Conservation (phyloP, 345 rosid species). For the Brassica incana region DNA sequence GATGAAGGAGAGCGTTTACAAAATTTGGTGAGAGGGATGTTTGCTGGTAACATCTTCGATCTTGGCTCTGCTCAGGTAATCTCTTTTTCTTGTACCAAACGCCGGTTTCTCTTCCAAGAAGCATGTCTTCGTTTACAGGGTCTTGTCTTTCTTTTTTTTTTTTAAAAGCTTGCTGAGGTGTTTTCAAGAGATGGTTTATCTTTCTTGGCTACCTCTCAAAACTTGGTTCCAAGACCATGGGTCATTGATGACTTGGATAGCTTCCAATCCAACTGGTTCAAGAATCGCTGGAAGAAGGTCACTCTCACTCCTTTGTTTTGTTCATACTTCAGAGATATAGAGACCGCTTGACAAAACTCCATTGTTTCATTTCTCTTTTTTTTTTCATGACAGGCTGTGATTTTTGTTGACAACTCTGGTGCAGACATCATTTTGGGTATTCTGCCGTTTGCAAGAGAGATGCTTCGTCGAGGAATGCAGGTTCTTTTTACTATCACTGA, state of each 20-base stretch:
- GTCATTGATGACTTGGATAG: constrained; percentile 88
- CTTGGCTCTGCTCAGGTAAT: constrained; percentile 93
- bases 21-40: constrained; percentile 83
- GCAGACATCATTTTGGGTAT: constrained; percentile 96
- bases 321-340: not conserved
- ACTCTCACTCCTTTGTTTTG: constrained; percentile 21
- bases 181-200: constrained; percentile 95
- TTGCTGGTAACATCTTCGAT: constrained; percentile 97
- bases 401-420: constrained; percentile 98
- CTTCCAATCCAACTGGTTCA: constrained; percentile 75
- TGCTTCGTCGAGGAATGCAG: constrained; percentile 83
- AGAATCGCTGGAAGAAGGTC: constrained; percentile 93
- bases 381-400: constrained; percentile 65
- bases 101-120: not conserved
- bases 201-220: constrained; percentile 83
- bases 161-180: constrained; percentile 88
- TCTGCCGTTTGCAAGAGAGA: constrained; percentile 88
- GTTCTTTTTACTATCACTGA: constrained; percentile 37
- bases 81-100: not conserved
- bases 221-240: constrained; percentile 91
- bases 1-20: constrained; percentile 67
- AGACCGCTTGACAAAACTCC: not conserved
- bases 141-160: constrained; percentile 14
- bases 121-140: not conserved
- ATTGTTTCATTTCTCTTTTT: not conserved